Percentiles rank a stretch among this genome's conserved stretches.
Conservation (phyloP, 2,329 filamentous ascomycete genomes). For the Alternaria triticina region DNA sequence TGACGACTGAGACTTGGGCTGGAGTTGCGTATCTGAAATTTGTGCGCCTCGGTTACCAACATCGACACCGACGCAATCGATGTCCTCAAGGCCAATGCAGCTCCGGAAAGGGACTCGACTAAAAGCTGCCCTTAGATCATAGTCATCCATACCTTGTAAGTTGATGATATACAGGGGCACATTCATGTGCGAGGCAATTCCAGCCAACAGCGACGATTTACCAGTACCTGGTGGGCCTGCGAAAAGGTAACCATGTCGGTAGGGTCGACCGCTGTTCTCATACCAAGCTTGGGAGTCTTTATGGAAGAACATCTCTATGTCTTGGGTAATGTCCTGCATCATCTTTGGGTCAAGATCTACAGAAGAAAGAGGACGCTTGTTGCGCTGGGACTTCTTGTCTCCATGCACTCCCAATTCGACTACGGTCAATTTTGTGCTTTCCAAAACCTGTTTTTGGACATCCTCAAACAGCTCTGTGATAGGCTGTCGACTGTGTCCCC, state of each 20-base stretch:
- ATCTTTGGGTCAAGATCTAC: conserved; percentile 11
- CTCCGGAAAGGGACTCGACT: conserved; percentile 9
- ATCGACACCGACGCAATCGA: conserved; percentile 17
- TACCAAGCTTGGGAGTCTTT: conserved; percentile 9
- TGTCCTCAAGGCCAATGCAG: conserved; percentile 24
- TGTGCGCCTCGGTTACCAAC: conserved; percentile 31
- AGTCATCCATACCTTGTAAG: conserved; percentile 16
- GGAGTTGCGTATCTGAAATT: not conserved
- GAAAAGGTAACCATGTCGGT: conserved; percentile 42
- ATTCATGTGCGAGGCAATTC: conserved; percentile 46
- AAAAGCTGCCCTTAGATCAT: conserved; percentile 14
- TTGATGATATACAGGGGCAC: conserved; percentile 39
- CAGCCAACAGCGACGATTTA: conserved; percentile 49
- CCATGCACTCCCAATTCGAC: not conserved
- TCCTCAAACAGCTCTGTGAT: not conserved
- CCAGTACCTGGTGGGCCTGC: conserved; percentile 46
- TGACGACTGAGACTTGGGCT: not conserved
- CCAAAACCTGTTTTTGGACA: not conserved
- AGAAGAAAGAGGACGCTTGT: conserved; percentile 9
- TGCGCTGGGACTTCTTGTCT: not conserved
- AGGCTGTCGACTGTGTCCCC: conserved; percentile 6
- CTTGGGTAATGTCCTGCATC: conserved; percentile 1
- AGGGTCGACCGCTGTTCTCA: conserved; percentile 13
- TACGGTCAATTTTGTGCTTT: not conserved
- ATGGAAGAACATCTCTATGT: conserved; percentile 6